Base-by-base conservation (phyloP, 495 filamentous ascomycete genomes). In the Trichoderma orchidacearum region DNA sequence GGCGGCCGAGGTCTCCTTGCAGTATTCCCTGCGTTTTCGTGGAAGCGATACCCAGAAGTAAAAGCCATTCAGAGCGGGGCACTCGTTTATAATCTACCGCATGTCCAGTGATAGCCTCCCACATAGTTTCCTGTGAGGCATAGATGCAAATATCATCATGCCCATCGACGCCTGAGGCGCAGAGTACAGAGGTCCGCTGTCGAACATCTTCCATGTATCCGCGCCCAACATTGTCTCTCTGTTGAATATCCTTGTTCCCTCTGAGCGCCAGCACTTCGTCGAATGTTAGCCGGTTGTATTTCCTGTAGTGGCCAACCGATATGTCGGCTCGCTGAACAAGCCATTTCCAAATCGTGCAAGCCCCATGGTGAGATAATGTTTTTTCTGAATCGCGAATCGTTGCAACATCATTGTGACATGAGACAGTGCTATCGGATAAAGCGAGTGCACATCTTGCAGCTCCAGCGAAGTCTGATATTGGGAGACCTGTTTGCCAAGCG, bases 21-120 rank as follows among this genome's bases (percentile, higher is more conserved):
- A 85, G 69, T 35, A 96, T 86, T 13, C 91, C 91, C 21, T 80
- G 69, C 31, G 76, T 72, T 56, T 84, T 80, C 55, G 72, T 74
- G 3, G 84, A 80, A n/a, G 85, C 90, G 62, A 96, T 90, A 36
- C 90, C 84, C 9, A 86, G 84, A 12, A 96, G 75, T 17, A 85
- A 76, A 18, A 76, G 75, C 70, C 93, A 95, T 68, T 91, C 85
- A 35, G 81, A 74, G 0, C 71, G 63, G 0, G 84, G 76, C 15
- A 94, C 68, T 56, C 80, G 82, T 63, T 80, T 81, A 15, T 80
- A 75, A 66, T 96, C 89, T 23, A 82, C 76, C 15, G 80, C 81
- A 70, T 96, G 91, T 5, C 89, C 90, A 34, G 92, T 79, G 51
- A 96, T 65, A 3, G 87, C 85, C 53, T 81, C 71, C 91, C 91